phyloP scores from a whole-genome alignment of 78 protist genomes.

The Bigelowiella natans region DNA sequence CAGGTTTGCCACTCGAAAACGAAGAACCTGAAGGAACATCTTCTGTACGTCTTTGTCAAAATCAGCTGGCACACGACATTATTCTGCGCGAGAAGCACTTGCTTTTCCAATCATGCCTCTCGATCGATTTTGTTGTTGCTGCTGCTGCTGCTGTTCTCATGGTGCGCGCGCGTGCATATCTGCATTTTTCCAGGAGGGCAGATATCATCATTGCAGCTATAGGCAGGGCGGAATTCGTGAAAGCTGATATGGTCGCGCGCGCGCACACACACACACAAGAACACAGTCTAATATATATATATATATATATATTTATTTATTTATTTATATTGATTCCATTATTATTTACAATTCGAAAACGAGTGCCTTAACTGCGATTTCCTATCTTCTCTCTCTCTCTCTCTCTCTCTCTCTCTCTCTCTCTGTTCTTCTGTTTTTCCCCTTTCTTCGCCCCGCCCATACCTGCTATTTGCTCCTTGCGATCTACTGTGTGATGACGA shows the following conservation, averaged over 20 bases:
- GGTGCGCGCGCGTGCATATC: too few relatives aligned
- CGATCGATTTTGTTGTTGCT: too few relatives aligned
- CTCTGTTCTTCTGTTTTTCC: not conserved
- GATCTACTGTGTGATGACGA: too few relatives aligned
- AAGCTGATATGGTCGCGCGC: not conserved
- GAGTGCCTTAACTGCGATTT: not conserved
- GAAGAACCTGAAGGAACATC: conserved; percentile 25
- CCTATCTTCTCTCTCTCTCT: not conserved
- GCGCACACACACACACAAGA: not conserved
- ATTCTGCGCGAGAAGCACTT: too few relatives aligned
- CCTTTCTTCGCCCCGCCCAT: too few relatives aligned
- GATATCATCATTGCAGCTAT: conserved; percentile 84
- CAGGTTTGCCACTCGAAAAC: conserved; percentile 79
- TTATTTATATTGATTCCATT: not conserved
- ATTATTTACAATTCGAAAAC: not conserved
- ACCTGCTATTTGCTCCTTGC: too few relatives aligned
- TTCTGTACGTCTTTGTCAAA: not conserved
- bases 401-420: not conserved
- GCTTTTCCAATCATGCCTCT: too few relatives aligned
- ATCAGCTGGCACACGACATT: conserved; percentile 3
- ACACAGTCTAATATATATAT: not conserved
- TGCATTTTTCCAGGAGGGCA: conserved; percentile 43
- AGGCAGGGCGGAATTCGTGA: conserved; percentile 55
- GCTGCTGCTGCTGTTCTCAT: too few relatives aligned
- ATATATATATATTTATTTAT: not conserved